Base-by-base conservation (phyloP, 1,284 basidiomycete species). In the Cerioporus squamosus region DNA sequence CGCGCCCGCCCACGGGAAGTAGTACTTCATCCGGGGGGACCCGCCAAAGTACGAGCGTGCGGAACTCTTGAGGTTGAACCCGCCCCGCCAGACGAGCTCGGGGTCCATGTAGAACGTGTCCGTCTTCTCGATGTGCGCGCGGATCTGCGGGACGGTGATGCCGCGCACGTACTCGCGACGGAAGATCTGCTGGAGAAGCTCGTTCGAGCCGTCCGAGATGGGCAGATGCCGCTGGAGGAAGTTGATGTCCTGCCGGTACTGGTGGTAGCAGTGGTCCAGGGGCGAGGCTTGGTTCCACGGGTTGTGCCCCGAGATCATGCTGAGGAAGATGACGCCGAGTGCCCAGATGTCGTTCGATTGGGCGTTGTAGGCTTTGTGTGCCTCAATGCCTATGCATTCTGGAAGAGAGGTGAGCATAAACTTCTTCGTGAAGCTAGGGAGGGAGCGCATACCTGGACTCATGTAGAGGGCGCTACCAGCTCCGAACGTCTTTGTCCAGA, bases 241-340 rank as follows among this genome's bases (percentile, higher is more conserved):
- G 61, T 90, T 75, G 31, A 80, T 82, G 67, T 95, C 82, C 54
- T 38, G 51, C 44, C 61, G 47, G 61, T 66, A 72, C 29, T 68
- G 64, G 36, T 55, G 72, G 78, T 93, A 97, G 44, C 88, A 91
- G 36, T 85, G 82, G 75, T 98, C 95, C 38, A 81, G 75, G 2
- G 80, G 74, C 48, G 79, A 84, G 2, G 96, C 94, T 66, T 84
- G 80, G 61, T 85, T 85, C 97, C 97, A 98, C 2, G 94, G 95
- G 71, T 93, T 94, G 44, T 90, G 86, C n/a, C 92, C 91, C 58
- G 91, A 91, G 38, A 94, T 89, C 76, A 98, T 85, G 75, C 95
- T 96, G 48, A 67, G 65, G 44, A 73, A 61, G 58, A 73, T 68
- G 46, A 72, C 63, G 20, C 71, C 71, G 12, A 73, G 61, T 5